Evolutionary conservation across 2,329 filamentous ascomycete species (phyloP).

Genomic region (Fonsecaea monophora): DNA sequence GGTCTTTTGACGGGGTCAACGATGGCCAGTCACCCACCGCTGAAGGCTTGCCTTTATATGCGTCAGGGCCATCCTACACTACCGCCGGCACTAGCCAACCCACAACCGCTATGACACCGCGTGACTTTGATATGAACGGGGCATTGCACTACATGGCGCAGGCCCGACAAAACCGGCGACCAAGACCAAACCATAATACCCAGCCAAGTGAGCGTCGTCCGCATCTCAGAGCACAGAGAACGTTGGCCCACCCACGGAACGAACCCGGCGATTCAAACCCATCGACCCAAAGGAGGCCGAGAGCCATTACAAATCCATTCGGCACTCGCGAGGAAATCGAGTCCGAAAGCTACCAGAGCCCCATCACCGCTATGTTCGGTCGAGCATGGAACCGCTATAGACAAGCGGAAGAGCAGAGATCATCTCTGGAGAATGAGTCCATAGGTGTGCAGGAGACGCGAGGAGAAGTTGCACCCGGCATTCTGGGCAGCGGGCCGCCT

Average conservation of each 20-base stretch:
- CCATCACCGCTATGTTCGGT: conserved; percentile 35
- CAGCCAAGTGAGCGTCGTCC: neutral
- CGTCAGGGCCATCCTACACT: neutral
- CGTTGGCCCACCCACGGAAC: neutral
- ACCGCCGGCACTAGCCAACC: neutral
- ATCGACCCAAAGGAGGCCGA: conserved; percentile 3
- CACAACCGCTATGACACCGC: neutral
- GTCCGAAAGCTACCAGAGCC: conserved; percentile 38
- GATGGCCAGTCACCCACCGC: neutral
- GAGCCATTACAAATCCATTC: conserved; percentile 32
- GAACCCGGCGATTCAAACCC: neutral
- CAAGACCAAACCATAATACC: neutral
- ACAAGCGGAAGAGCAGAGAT: conserved; percentile 31
- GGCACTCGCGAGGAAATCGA: conserved; percentile 39
- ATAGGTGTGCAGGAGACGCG: neutral
- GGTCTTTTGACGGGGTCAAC: conserved; percentile 18
- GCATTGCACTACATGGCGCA: neutral
- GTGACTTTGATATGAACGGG: neutral
- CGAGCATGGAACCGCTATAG: conserved; percentile 38
- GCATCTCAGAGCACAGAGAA: neutral
- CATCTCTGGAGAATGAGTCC: neutral
- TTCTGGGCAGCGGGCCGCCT: conserved; percentile 18
- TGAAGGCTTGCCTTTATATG: neutral
- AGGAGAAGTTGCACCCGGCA: neutral
- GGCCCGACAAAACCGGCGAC: neutral